A percentile compares a stretch with the other conserved stretches of the same genome.
Conservation (phyloP, 2,329 filamentous ascomycete genomes). For the Hypocrella siamensis region DNA sequence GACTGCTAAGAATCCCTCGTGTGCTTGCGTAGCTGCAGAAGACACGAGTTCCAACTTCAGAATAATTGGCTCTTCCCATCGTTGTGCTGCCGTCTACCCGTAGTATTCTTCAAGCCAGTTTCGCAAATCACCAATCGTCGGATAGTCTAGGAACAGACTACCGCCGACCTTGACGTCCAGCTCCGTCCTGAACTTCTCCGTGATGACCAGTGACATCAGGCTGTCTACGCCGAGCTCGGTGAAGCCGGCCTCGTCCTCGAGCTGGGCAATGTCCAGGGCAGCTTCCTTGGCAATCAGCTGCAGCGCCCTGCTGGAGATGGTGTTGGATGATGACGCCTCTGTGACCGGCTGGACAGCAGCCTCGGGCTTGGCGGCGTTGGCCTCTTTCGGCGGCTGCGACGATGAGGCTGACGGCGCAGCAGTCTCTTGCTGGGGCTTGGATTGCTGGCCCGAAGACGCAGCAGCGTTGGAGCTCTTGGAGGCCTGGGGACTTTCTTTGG, state of each 20-base stretch:
- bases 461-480: too few relatives aligned
- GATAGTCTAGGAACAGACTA: constrained; percentile 35
- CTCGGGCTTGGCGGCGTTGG: too few relatives aligned
- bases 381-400: neutral
- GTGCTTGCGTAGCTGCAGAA: too few relatives aligned
- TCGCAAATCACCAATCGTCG: constrained; percentile 38
- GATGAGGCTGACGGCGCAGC: neutral
- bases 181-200: constrained; percentile 38
- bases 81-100: too few relatives aligned
- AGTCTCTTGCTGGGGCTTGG: neutral
- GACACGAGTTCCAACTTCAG: too few relatives aligned
- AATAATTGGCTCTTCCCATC: too few relatives aligned
- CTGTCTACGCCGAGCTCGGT: constrained; percentile 42
- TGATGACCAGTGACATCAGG: constrained; percentile 41
- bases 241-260: constrained; percentile 39
- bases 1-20: too few relatives aligned
- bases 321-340: constrained; percentile 10
- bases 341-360: constrained; percentile 13
- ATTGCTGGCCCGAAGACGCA: too few relatives aligned
- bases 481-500: too few relatives aligned
- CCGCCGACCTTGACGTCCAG: constrained; percentile 36
- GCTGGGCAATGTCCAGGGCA: constrained; percentile 34
- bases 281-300: constrained; percentile 40
- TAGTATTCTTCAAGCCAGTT: constrained; percentile 20
- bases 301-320: constrained; percentile 21